These are phyloP conservation scores for Aspergillus ochraceoroseus DNA, from an alignment of 2,329 filamentous ascomycete genomes.

Conservation along the genomic window DNA sequence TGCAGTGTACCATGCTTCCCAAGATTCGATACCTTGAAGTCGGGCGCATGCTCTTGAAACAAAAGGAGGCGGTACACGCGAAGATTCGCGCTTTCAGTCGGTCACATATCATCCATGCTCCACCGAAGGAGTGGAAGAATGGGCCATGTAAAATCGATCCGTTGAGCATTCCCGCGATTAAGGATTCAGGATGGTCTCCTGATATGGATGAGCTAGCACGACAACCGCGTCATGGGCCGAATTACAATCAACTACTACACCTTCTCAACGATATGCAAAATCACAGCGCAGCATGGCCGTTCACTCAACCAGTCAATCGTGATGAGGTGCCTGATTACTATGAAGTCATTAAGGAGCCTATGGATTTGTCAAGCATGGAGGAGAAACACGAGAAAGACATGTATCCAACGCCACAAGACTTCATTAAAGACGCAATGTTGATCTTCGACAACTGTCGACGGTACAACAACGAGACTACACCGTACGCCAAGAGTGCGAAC, in stretches of 20 bases:
- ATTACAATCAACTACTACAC: slow-evolving; percentile 89
- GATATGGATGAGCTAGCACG: slow-evolving; percentile 97
- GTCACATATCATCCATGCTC: slow-evolving; percentile 78
- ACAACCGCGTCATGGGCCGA: slow-evolving; percentile 89
- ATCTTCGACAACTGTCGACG: slow-evolving; percentile 92
- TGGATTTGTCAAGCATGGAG: slow-evolving; percentile 96
- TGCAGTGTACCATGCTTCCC: slow-evolving; percentile 98
- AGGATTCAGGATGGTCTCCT: slow-evolving; percentile 86
- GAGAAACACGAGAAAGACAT: slow-evolving; percentile 88
- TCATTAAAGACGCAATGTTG: slow-evolving; percentile 79
- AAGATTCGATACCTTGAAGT: slow-evolving; percentile 90
- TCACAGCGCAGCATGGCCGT: slow-evolving; percentile 88
- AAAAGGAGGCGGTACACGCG: slow-evolving; percentile 89
- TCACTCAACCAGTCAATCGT: slow-evolving; percentile 85
- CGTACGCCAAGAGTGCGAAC: slow-evolving; percentile 91
- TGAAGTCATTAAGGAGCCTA: slow-evolving; percentile 94
- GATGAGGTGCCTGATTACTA: slow-evolving; percentile 99
- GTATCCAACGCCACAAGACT: slow-evolving; percentile 87
- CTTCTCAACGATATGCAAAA: slow-evolving; percentile 94
- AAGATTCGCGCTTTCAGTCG: slow-evolving; percentile 91
- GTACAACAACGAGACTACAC: slow-evolving; percentile 93
- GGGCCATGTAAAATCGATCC: slow-evolving; percentile 74
- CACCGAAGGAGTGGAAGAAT: slow-evolving; percentile 80
- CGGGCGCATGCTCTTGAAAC: slow-evolving; percentile 90
- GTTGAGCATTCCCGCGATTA: slow-evolving; percentile 80